Evolutionary conservation across 177 flowering plant species (phyloP).

Genomic region (Telopea speciosissima): DNA sequence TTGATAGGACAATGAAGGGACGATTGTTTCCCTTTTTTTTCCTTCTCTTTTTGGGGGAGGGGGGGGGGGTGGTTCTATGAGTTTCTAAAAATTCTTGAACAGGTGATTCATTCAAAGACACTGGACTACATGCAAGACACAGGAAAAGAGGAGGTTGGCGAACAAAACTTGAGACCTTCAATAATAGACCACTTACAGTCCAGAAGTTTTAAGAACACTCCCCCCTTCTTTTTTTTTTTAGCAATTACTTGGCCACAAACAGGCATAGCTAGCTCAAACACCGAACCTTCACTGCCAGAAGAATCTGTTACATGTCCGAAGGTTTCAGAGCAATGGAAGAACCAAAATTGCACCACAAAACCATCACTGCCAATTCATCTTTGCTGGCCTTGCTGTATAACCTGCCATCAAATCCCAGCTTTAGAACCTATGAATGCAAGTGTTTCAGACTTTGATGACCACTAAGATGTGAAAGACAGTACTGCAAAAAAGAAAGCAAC

Average conservation of each 20-base stretch:
- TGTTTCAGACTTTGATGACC: neutral
- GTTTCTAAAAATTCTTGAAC: no score
- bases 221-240: neutral
- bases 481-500: neutral
- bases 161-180: neutral
- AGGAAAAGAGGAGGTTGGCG: neutral
- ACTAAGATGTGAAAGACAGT: neutral
- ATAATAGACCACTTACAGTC: neutral
- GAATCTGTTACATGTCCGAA: neutral
- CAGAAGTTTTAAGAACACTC: neutral
- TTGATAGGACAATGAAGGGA: no score
- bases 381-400: neutral
- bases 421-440: neutral
- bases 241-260: neutral
- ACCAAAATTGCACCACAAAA: neutral
- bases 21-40: no score
- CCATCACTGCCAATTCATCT: neutral
- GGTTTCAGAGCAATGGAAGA: neutral
- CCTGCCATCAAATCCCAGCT: neutral
- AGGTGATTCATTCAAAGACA: no score
- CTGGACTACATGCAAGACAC: no score
- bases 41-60: no score
- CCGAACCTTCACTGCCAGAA: neutral
- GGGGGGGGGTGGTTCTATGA: no score
- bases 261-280: neutral